Conservation (phyloP, 192 early-diverging fungal genomes). For the Phycomyces blakesleeanus region DNA sequence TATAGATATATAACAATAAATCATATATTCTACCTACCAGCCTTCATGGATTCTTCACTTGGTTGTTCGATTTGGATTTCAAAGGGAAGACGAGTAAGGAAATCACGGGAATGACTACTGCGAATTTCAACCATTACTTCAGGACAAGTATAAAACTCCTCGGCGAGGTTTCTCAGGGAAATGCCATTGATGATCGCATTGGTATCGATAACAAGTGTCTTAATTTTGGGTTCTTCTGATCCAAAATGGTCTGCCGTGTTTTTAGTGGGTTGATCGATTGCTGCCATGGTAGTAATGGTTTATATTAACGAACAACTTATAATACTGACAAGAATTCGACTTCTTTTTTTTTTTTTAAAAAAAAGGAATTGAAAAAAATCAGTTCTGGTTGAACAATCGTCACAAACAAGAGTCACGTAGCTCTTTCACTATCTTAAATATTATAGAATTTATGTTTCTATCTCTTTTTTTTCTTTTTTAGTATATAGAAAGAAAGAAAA, state of each 20-base stretch:
- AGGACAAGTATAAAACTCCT: constrained; percentile 78
- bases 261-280: too few relatives aligned
- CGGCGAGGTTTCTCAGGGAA: constrained; percentile 56
- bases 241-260: too few relatives aligned
- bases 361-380: background rate
- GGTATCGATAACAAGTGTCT: constrained; percentile 65
- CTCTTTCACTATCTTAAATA: too few relatives aligned
- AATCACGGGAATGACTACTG: constrained; percentile 65
- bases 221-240: constrained; percentile 7
- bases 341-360: background rate
- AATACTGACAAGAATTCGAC: too few relatives aligned
- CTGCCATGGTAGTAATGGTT: too few relatives aligned
- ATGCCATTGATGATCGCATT: constrained; percentile 68
- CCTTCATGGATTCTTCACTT: constrained; percentile 59
- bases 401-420: too few relatives aligned
- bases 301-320: too few relatives aligned
- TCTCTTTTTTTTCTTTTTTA: too few relatives aligned
- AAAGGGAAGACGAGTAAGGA: constrained; percentile 57
- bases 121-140: constrained; percentile 85
- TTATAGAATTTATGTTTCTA: too few relatives aligned
- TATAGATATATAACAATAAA: too few relatives aligned
- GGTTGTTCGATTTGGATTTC: constrained; percentile 58
- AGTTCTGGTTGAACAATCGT: too few relatives aligned
- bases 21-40: constrained; percentile 35
- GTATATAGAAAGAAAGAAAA: too few relatives aligned